phyloP scores from a whole-genome alignment of 345 rosid genomes.

The Gossypium herbaceum region DNA sequence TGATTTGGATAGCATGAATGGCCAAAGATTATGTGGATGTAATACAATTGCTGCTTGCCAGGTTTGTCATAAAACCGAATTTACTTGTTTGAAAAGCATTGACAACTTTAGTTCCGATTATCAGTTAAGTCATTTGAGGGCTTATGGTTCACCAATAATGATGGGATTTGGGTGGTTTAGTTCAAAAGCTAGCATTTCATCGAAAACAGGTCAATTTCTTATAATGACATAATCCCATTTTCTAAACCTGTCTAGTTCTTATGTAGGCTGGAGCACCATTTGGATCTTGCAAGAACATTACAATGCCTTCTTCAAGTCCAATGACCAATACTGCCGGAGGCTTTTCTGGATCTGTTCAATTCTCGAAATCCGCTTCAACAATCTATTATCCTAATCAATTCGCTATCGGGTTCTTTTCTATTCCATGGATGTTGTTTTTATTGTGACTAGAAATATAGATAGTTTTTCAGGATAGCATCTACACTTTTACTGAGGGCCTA shows the following conservation, averaged over 20 bases:
- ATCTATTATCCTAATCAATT: slow-evolving; percentile 31
- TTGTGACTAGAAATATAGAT: slow-evolving; percentile 21
- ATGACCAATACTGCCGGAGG: slow-evolving; percentile 48
- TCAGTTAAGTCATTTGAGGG: neutral
- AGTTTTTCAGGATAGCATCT: slow-evolving; percentile 24
- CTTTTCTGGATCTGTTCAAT: slow-evolving; percentile 87
- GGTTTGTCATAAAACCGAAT: slow-evolving; percentile 38
- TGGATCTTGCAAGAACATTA: slow-evolving; percentile 79
- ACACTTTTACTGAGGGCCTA: slow-evolving; percentile 8
- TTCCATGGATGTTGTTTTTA: slow-evolving; percentile 39
- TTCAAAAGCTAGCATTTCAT: neutral
- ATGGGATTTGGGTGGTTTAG: neutral
- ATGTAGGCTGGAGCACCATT: slow-evolving; percentile 78
- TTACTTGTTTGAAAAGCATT: slow-evolving; percentile 9
- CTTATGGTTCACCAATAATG: neutral
- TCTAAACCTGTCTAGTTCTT: slow-evolving; percentile 16
- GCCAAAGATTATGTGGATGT: slow-evolving; percentile 79
- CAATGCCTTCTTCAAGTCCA: slow-evolving; percentile 49
- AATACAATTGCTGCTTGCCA: slow-evolving; percentile 73
- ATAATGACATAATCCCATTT: neutral
- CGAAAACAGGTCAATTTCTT: neutral
- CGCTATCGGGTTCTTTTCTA: slow-evolving; percentile 27
- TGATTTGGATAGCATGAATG: slow-evolving; percentile 64
- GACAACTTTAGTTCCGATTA: neutral
- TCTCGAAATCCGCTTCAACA: slow-evolving; percentile 54